Conservation (phyloP, 768 basidiomycete species). For the Gloeostereum incarnatum region DNA sequence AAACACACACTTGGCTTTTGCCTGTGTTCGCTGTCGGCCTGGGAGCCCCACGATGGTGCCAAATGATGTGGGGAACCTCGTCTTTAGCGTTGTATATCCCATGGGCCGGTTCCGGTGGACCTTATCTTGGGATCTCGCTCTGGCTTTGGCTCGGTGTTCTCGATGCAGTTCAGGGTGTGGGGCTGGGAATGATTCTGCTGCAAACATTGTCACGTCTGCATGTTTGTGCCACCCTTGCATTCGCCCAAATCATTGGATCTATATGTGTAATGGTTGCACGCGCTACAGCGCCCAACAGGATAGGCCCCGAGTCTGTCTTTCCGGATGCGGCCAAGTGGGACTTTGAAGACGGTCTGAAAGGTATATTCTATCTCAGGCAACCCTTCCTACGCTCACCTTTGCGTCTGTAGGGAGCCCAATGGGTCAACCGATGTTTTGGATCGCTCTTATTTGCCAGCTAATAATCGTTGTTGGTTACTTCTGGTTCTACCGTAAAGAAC, state of each 20-base stretch:
- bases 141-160: conserved; percentile 97
- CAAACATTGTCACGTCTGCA: conserved; percentile 91
- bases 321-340: conserved; percentile 91
- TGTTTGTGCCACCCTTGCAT: conserved; percentile 87
- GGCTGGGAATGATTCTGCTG: conserved; percentile 84
- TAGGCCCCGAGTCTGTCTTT: conserved; percentile 87
- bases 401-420: conserved; percentile 55
- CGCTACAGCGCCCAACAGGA: conserved; percentile 80
- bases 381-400: no score
- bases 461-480: conserved; percentile 88
- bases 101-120: conserved; percentile 81
- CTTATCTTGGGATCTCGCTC: conserved; percentile 81
- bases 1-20: conserved; percentile 91
- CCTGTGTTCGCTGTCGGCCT: conserved; percentile 94
- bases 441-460: conserved; percentile 71
- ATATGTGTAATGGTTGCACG: conserved; percentile 90
- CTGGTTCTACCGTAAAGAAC: conserved; percentile 97
- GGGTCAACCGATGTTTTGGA: conserved; percentile 82
- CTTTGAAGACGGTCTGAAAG: conserved; percentile 59
- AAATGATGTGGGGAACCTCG: conserved; percentile 95
- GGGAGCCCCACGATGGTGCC: conserved; percentile 93
- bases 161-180: conserved; percentile 91
- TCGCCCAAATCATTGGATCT: conserved; percentile 85
- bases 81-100: conserved; percentile 89
- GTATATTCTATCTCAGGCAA: conserved; percentile 24